These are phyloP conservation scores for Pseudogymnoascus sp. DNA, from an alignment of 2,329 filamentous ascomycete genomes.

Conservation along the genomic window DNA sequence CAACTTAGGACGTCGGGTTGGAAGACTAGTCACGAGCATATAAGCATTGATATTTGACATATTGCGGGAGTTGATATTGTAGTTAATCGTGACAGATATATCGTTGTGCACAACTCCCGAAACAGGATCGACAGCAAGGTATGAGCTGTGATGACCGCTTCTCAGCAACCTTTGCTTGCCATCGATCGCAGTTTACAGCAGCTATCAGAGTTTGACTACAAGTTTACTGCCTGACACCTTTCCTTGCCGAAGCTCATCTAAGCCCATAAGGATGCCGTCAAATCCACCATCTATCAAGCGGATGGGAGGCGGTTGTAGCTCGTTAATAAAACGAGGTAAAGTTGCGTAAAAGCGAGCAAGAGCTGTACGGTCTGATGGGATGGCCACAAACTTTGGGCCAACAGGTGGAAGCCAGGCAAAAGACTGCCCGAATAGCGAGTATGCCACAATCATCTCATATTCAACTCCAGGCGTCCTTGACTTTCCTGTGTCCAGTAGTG, in stretches of 20 bases:
- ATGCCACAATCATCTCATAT: slow-evolving; percentile 23
- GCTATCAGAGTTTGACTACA: slow-evolving; percentile 9
- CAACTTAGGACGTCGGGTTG: too few relatives aligned
- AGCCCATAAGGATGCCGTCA: slow-evolving; percentile 13
- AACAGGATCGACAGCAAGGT: too few relatives aligned
- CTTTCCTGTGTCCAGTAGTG: slow-evolving; percentile 22
- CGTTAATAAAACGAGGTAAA: slow-evolving; percentile 16
- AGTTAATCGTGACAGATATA: too few relatives aligned
- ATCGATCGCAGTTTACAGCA: too few relatives aligned
- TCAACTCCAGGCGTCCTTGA: slow-evolving; percentile 18
- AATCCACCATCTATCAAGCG: slow-evolving; percentile 11
- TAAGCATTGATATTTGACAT: too few relatives aligned
- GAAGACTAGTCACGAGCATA: too few relatives aligned
- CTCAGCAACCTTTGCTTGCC: too few relatives aligned
- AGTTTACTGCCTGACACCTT: slow-evolving; percentile 17
- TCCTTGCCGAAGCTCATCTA: slow-evolving; percentile 14
- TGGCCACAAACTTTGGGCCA: slow-evolving; percentile 27
- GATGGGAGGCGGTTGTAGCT: too few relatives aligned
- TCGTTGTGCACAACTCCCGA: too few relatives aligned
- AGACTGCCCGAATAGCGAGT: slow-evolving; percentile 21
- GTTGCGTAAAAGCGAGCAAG: slow-evolving; percentile 21
- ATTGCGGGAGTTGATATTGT: too few relatives aligned
- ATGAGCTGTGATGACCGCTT: too few relatives aligned
- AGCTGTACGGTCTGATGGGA: slow-evolving; percentile 20
- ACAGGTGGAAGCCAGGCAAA: slow-evolving; percentile 26